phyloP scores from a whole-genome alignment of 176 grass and related monocot species.

The Alopecurus myosuroides region DNA sequence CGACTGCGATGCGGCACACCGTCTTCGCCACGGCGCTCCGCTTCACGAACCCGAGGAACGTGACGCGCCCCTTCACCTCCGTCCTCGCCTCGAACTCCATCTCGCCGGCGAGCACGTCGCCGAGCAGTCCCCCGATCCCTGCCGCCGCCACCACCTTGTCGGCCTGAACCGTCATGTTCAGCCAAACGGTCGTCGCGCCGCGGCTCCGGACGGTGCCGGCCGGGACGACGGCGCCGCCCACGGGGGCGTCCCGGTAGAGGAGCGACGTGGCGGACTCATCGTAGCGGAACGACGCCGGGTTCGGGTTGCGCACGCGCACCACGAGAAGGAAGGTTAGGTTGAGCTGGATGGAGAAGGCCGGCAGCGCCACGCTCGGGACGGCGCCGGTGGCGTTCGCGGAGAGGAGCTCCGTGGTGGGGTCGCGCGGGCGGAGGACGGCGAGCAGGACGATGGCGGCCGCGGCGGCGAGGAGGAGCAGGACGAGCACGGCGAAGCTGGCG shows the following conservation, averaged over 20 bases:
- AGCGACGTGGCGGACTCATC: slow-evolving; percentile 25
- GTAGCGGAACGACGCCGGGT: slow-evolving; percentile 59
- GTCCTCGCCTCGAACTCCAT: slow-evolving; percentile 57
- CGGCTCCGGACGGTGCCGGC: slow-evolving; percentile 38
- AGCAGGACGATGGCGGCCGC: slow-evolving; percentile 40
- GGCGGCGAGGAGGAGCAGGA: slow-evolving; percentile 41
- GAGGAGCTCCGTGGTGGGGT: slow-evolving; percentile 45
- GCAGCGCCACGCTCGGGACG: neutral
- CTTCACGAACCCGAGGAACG: slow-evolving; percentile 59
- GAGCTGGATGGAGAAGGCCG: slow-evolving; percentile 30
- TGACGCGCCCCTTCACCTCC: slow-evolving; percentile 40
- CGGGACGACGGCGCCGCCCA: slow-evolving; percentile 45
- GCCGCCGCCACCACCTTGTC: slow-evolving; percentile 37
- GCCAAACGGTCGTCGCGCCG: slow-evolving; percentile 21
- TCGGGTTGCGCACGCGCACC: slow-evolving; percentile 70
- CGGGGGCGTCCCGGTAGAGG: slow-evolving; percentile 48
- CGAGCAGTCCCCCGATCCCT: slow-evolving; percentile 22
- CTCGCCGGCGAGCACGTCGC: slow-evolving; percentile 51
- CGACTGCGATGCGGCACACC: slow-evolving; percentile 50
- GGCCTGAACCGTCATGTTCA: slow-evolving; percentile 49
- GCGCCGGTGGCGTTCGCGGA: slow-evolving; percentile 43
- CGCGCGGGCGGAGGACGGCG: slow-evolving; percentile 44
- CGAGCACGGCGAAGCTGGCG: slow-evolving; percentile 26
- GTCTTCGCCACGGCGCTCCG: slow-evolving; percentile 36
- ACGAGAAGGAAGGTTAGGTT: slow-evolving; percentile 66